Evolutionary conservation across 495 filamentous ascomycete species (phyloP).

Genomic region (Neurospora terricola): DNA sequence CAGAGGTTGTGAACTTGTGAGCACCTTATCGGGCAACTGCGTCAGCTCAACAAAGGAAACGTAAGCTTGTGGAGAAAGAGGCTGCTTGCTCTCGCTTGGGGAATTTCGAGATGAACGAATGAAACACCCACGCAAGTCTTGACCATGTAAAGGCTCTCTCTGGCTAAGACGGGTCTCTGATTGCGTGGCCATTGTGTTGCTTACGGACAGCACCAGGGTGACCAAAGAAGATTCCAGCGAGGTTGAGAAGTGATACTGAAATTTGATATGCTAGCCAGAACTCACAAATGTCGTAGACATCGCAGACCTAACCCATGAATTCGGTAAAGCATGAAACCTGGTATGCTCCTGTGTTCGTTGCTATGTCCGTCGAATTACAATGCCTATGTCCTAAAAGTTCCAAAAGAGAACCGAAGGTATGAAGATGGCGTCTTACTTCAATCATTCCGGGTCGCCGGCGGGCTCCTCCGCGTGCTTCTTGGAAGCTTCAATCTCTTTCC

Average conservation of each 20-base stretch:
- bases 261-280: neutral
- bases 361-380: neutral
- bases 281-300: neutral
- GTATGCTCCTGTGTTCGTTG: neutral
- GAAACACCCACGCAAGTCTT: neutral
- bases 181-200: neutral
- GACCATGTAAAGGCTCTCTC: neutral
- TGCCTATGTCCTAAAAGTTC: neutral
- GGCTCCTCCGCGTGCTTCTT: constrained; percentile 19
- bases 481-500: constrained; percentile 65
- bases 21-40: neutral
- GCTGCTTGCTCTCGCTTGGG: neutral
- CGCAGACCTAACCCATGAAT: neutral
- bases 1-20: neutral
- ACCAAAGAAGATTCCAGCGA: neutral
- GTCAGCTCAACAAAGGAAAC: neutral
- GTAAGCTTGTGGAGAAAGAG: neutral
- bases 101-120: neutral
- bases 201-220: neutral
- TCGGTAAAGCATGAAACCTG: neutral
- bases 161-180: neutral
- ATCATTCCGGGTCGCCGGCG: constrained; percentile 25
- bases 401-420: neutral
- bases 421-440: neutral
- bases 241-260: neutral